These are phyloP conservation scores for Tylopilus plumbeoviolaceoides DNA, from an alignment of 768 basidiomycete species.

Conservation along the genomic window DNA sequence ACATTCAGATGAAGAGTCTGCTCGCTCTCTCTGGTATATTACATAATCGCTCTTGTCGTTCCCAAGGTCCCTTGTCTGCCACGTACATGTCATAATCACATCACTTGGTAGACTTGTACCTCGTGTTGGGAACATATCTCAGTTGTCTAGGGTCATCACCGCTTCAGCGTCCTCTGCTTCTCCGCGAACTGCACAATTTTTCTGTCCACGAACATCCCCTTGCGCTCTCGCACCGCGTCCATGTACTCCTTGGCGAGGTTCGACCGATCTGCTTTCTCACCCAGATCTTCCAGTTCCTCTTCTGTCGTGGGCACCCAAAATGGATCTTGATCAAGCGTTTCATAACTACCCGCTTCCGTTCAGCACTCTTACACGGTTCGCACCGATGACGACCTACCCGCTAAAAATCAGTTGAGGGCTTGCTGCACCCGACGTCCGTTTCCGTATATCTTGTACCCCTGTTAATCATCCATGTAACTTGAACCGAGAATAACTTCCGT, in stretches of 20 bases:
- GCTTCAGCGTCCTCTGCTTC: constrained; percentile 88
- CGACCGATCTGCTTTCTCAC: constrained; percentile 89
- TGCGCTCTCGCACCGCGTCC: constrained; percentile 85
- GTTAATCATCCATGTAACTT: constrained; percentile 7
- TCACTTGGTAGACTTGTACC: too few relatives aligned
- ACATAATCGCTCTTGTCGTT: constrained; percentile 20
- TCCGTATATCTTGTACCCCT: constrained; percentile 74
- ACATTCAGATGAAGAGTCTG: constrained; percentile 14
- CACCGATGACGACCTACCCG: constrained; percentile 51
- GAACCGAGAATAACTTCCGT: neutral
- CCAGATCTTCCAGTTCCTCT: constrained; percentile 94
- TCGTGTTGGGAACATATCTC: neutral
- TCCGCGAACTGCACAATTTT: constrained; percentile 96
- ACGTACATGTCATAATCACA: neutral
- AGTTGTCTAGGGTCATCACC: constrained; percentile 31
- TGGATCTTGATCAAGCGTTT: constrained; percentile 89
- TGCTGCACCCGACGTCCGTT: constrained; percentile 93
- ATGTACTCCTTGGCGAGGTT: constrained; percentile 95
- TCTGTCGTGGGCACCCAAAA: constrained; percentile 98
- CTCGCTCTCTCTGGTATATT: constrained; percentile 14
- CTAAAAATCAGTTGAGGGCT: constrained; percentile 96
- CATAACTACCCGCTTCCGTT: constrained; percentile 55
- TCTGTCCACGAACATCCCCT: constrained; percentile 92
- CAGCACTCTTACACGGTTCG: constrained; percentile 7
- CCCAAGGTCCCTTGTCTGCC: constrained; percentile 8